phyloP scores from a whole-genome alignment of 1,284 basidiomycete genomes.

The Schizophyllum amplum region DNA sequence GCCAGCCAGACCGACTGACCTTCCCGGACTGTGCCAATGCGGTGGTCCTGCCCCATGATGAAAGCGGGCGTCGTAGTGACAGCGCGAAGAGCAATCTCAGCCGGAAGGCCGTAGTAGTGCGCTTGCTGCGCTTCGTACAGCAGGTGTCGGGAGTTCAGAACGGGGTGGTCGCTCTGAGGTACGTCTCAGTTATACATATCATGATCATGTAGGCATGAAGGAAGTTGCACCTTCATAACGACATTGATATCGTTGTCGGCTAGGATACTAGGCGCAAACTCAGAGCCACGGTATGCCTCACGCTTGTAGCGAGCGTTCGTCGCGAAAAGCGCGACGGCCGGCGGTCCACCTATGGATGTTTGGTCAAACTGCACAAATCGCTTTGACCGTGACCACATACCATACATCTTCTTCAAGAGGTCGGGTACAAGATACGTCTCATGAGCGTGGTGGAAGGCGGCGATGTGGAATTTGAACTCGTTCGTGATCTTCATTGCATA shows the following conservation, averaged over 20 bases:
- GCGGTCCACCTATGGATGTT: conserved; percentile 34
- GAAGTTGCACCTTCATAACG: conserved; percentile 57
- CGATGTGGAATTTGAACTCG: conserved; percentile 14
- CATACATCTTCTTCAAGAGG: conserved; percentile 65
- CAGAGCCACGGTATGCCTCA: conserved; percentile 79
- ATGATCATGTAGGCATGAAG: background rate
- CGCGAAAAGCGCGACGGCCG: conserved; percentile 72
- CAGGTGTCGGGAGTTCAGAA: conserved; percentile 72
- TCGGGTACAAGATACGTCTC: conserved; percentile 21
- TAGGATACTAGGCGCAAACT: conserved; percentile 78
- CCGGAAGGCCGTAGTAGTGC: conserved; percentile 64
- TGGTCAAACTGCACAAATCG: background rate
- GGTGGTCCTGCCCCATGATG: conserved; percentile 72
- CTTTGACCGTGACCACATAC: conserved; percentile 21
- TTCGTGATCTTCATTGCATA: conserved; percentile 12
- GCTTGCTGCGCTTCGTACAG: conserved; percentile 85
- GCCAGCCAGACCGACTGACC: conserved; percentile 21
- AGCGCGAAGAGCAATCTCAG: conserved; percentile 56
- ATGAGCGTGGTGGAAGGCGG: conserved; percentile 12
- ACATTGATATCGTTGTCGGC: conserved; percentile 69
- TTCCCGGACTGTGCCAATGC: conserved; percentile 54
- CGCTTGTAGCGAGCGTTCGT: conserved; percentile 71
- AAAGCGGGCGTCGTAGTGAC: conserved; percentile 77
- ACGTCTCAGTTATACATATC: conserved; percentile 3
- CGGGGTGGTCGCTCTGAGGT: conserved; percentile 62